Evolutionary conservation across 768 basidiomycete species (phyloP).

Genomic region (Cystobasidium tubakii): DNA sequence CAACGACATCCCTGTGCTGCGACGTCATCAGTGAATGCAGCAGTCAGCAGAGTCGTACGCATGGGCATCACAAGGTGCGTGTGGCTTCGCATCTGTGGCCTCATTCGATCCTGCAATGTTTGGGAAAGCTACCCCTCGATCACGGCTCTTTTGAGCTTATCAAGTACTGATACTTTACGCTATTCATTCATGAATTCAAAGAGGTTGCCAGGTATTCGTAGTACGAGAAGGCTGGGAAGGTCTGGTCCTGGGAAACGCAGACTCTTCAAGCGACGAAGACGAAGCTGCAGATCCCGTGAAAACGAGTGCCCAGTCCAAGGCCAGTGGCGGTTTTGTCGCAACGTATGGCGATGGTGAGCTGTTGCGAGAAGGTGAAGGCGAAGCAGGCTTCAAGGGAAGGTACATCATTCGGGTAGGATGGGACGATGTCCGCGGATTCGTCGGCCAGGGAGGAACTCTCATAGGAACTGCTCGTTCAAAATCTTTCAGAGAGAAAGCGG

Average conservation of each 20-base stretch:
- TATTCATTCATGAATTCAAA: constrained; percentile 47
- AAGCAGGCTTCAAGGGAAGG: constrained; percentile 62
- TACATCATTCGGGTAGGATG: constrained; percentile 64
- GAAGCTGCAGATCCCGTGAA: background rate
- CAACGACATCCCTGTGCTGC: background rate
- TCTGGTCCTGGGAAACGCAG: constrained; percentile 80
- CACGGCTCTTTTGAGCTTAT: constrained; percentile 1
- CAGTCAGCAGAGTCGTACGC: constrained; percentile 87
- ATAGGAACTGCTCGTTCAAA: constrained; percentile 87
- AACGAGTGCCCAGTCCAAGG: constrained; percentile 28
- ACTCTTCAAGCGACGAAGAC: constrained; percentile 7
- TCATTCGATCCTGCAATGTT: background rate
- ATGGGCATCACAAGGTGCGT: constrained; percentile 80
- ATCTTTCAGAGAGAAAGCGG: constrained; percentile 77
- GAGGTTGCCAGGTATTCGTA: constrained; percentile 92
- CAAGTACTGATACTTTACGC: background rate
- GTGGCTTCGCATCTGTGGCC: background rate
- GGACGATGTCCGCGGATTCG: constrained; percentile 96
- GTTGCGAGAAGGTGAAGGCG: constrained; percentile 59
- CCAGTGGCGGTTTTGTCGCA: constrained; percentile 41
- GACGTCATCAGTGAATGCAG: constrained; percentile 64
- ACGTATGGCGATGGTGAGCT: constrained; percentile 58
- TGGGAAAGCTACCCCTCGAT: background rate
- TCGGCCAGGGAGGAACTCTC: constrained; percentile 80
- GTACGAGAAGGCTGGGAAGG: constrained; percentile 99